A percentile compares a stretch with the other conserved stretches of the same genome.
Conservation (phyloP, 2,329 filamentous ascomycete genomes). For the Ophiocordyceps camponoti-leonardi region DNA sequence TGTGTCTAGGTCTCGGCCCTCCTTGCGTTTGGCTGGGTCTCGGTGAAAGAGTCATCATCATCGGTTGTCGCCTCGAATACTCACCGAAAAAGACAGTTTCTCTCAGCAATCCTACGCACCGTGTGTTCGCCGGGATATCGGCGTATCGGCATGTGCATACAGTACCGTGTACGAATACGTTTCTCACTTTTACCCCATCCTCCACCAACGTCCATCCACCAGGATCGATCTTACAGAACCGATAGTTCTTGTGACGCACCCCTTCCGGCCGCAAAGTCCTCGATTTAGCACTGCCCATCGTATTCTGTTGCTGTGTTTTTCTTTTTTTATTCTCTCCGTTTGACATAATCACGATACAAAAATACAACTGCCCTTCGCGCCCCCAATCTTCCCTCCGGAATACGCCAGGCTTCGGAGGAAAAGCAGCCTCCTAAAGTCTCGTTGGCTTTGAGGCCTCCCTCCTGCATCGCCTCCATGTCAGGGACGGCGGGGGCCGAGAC, state of each 20-base stretch:
- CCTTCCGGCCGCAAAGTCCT: not conserved
- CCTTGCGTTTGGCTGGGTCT: not conserved
- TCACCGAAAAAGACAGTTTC: not conserved
- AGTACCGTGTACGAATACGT: too few species aligned
- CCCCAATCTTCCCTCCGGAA: not conserved
- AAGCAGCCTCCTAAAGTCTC: not conserved
- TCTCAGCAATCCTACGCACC: not conserved
- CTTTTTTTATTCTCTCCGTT: not conserved
- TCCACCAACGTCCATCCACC: not conserved
- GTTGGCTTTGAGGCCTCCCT: not conserved
- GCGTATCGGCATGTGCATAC: too few species aligned
- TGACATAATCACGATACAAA: too few species aligned
- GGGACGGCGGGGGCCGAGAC: not conserved
- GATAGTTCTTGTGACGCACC: not conserved
- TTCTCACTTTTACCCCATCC: not conserved
- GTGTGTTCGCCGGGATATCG: not conserved
- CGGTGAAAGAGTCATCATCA: not conserved
- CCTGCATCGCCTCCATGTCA: not conserved
- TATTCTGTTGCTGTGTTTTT: not conserved
- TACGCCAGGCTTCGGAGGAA: not conserved
- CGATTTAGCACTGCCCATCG: not conserved
- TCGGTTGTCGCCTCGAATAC: not conserved
- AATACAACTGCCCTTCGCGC: not conserved
- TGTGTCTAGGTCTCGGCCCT: not conserved
- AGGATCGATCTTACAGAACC: not conserved